Evolutionary conservation across 148 eudicot genomes (phyloP).

Genomic region (Cornus kousa): DNA sequence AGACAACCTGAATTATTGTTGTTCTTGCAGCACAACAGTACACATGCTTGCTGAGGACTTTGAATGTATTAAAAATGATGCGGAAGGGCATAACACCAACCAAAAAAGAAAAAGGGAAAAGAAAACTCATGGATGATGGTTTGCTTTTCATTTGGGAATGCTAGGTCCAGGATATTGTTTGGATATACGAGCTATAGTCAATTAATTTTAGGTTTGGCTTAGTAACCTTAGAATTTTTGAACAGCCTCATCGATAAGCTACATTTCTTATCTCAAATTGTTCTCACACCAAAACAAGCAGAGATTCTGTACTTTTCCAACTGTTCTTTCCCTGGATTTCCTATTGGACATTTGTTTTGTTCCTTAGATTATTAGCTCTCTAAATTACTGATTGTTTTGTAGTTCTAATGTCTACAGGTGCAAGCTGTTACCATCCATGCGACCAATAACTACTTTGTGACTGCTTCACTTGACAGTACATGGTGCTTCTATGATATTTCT

Average conservation of each 20-base stretch:
- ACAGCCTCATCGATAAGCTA: too few species aligned
- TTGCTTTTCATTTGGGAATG: too few species aligned
- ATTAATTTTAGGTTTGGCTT: too few species aligned
- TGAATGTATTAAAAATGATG: too few species aligned
- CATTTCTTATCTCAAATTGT: neutral
- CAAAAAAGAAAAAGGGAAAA: too few species aligned
- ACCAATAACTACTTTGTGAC: constrained; percentile 82
- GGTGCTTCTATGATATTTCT: constrained; percentile 95
- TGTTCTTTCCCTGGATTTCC: neutral
- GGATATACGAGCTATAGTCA: too few species aligned
- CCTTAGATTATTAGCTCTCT: neutral
- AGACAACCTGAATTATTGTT: too few species aligned
- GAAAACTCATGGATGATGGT: too few species aligned
- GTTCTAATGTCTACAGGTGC: constrained; percentile 51
- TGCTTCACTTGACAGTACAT: constrained; percentile 85
- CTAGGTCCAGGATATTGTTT: too few species aligned
- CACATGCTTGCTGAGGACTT: too few species aligned
- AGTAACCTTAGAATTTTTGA: neutral
- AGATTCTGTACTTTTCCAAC: neutral
- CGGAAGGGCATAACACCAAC: too few species aligned
- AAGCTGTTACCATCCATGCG: constrained; percentile 90
- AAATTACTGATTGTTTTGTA: neutral
- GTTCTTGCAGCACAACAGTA: too few species aligned
- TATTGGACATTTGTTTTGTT: neutral
- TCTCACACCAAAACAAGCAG: neutral